Conservation (phyloP, 768 basidiomycete species). For the Podaxis carcinomalis region DNA sequence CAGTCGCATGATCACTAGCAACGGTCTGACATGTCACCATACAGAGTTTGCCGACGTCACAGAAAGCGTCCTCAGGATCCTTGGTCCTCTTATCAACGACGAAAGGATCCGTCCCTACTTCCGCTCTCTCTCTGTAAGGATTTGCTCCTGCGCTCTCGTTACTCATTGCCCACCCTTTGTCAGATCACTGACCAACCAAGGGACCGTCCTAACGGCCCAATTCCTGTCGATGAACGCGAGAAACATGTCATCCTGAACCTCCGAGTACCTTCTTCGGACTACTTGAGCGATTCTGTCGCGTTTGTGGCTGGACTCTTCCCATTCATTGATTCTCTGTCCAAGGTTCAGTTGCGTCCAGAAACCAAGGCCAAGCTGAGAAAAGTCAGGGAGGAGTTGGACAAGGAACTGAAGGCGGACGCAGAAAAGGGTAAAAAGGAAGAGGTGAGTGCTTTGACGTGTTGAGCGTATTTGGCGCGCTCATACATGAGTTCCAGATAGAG, state of each 20-base stretch:
- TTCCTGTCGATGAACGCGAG: constrained; percentile 47
- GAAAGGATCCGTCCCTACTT: constrained; percentile 70
- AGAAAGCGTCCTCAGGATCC: constrained; percentile 65
- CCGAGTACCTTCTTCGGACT: constrained; percentile 43
- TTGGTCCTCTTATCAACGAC: constrained; percentile 51
- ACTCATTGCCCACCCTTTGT: constrained; percentile 1
- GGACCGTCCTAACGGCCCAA: constrained; percentile 52
- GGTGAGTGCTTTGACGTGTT: constrained; percentile 27
- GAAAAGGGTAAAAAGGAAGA: constrained; percentile 69
- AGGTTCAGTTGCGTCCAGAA: constrained; percentile 70
- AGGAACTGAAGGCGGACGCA: constrained; percentile 62
- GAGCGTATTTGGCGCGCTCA: neutral
- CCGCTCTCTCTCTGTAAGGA: constrained; percentile 74
- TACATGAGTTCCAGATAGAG: constrained; percentile 17
- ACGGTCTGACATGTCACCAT: constrained; percentile 9
- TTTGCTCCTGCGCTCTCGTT: constrained; percentile 13
- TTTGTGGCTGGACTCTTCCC: constrained; percentile 70
- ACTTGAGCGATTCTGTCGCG: constrained; percentile 45
- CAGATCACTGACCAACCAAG: constrained; percentile 85
- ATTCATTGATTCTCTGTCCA: constrained; percentile 65
- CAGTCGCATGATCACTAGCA: constrained; percentile 1
- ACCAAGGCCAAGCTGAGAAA: constrained; percentile 75
- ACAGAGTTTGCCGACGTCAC: constrained; percentile 84
- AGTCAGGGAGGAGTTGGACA: constrained; percentile 67
- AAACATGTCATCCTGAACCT: constrained; percentile 78